phyloP scores from a whole-genome alignment of 208 protist genomes.

The Crithidia thermophila region DNA sequence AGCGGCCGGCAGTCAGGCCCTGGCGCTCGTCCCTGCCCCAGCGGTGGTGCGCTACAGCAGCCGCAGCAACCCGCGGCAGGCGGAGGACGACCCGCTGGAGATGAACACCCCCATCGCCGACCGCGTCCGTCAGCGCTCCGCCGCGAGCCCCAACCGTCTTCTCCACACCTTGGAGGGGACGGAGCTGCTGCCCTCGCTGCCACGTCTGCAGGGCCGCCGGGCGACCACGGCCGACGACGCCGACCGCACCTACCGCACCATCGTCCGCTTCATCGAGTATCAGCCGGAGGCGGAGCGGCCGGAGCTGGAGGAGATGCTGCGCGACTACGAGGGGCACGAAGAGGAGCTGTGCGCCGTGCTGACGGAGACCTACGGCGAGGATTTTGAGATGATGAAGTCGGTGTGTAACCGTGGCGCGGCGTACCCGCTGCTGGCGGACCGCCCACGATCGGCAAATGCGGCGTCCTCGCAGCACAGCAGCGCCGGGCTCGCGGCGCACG shows the following conservation, averaged over 20 bases:
- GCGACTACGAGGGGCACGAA: conserved; percentile 69
- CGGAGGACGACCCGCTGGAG: conserved; percentile 30
- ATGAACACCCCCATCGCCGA: conserved; percentile 31
- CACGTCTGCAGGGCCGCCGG: conserved; percentile 63
- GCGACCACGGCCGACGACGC: conserved; percentile 29
- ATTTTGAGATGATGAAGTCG: conserved; percentile 53
- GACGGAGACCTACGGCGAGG: conserved; percentile 59
- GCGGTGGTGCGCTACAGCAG: conserved; percentile 31
- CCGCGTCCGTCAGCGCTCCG: conserved; percentile 14
- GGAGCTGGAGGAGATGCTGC: conserved; percentile 57
- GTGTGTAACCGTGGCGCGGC: neutral
- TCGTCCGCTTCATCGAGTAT: conserved; percentile 67
- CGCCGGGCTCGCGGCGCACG: neutral
- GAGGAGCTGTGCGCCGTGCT: conserved; percentile 65
- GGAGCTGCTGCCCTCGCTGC: conserved; percentile 69
- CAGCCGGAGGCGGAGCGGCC: conserved; percentile 47
- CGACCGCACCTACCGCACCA: conserved; percentile 54
- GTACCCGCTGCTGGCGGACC: conserved; percentile 17
- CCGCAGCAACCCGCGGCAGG: conserved; percentile 23
- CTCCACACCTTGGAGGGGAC: conserved; percentile 51
- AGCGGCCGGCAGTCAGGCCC: neutral
- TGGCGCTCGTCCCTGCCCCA: neutral
- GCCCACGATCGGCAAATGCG: conserved; percentile 2
- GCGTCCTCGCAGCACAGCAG: conserved; percentile 3
- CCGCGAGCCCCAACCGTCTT: neutral